Evolutionary conservation across 2,329 filamentous ascomycete species (phyloP).

Genomic region (Cyclaneusma minus): DNA sequence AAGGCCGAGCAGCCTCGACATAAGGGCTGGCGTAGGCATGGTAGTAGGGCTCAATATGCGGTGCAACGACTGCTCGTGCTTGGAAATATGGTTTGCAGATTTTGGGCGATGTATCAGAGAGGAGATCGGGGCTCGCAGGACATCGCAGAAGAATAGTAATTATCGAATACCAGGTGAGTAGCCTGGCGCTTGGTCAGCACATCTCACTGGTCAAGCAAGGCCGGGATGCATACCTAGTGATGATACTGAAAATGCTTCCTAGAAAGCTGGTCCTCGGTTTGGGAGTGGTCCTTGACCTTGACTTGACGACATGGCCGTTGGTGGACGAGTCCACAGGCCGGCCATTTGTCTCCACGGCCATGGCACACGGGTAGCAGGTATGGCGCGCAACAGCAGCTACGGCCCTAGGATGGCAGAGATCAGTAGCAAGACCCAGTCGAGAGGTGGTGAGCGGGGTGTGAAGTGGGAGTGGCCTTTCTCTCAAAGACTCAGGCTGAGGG

Average conservation of each 20-base stretch:
- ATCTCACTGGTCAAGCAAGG: neutral
- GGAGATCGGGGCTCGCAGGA: constrained; percentile 50
- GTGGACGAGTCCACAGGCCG: constrained; percentile 16
- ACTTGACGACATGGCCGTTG: constrained; percentile 22
- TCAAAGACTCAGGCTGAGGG: no score
- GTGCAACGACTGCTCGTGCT: constrained; percentile 45
- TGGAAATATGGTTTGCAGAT: constrained; percentile 76
- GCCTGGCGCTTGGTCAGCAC: constrained; percentile 27
- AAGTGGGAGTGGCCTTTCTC: no score
- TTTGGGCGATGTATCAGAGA: constrained; percentile 53
- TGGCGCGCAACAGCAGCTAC: no score
- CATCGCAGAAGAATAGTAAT: constrained; percentile 71
- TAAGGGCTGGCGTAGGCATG: constrained; percentile 71
- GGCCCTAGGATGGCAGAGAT: no score
- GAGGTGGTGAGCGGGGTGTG: no score
- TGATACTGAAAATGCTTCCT: constrained; percentile 27
- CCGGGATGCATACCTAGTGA: constrained; percentile 33
- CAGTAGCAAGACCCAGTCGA: no score
- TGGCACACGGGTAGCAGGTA: constrained; percentile 16
- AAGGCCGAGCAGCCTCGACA: constrained; percentile 60
- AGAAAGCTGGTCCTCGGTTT: constrained; percentile 5
- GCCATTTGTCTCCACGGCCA: constrained; percentile 23
- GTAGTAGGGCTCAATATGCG: constrained; percentile 76
- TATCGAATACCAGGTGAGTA: constrained; percentile 76
- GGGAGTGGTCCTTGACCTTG: constrained; percentile 17